phyloP scores from a whole-genome alignment of 202 grass and related monocot species.

The Brachypodium distachyon region DNA sequence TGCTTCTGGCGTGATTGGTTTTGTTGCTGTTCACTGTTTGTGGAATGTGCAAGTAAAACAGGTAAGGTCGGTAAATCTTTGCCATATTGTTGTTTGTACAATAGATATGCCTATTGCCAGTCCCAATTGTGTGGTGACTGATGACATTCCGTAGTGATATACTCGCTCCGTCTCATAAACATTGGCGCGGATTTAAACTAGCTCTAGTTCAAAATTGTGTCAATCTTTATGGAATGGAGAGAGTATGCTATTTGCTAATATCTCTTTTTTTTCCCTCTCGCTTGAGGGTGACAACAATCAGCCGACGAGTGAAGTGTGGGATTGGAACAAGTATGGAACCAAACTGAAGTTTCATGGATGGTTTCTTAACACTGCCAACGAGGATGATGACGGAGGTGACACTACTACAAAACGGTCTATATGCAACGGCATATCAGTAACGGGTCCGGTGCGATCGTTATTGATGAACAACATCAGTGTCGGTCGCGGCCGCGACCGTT shows the following conservation, averaged over 20 bases:
- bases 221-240: no score
- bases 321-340: not conserved
- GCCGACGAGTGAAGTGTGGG: not conserved
- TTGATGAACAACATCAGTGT: no score
- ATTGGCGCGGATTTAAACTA: no score
- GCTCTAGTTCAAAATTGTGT: no score
- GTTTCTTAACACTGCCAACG: no score
- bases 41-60: constrained; percentile 46
- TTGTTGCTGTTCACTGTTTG: constrained; percentile 51
- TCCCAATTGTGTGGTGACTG: not conserved
- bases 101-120: not conserved
- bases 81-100: constrained; percentile 13
- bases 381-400: no score
- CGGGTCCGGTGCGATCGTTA: no score
- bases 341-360: no score
- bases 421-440: no score
- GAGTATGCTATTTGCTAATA: not conserved
- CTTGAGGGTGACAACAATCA: not conserved
- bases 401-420: no score
- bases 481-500: no score
- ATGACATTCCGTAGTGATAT: not conserved
- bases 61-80: constrained; percentile 5
- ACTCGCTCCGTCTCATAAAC: no score
- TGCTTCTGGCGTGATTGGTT: constrained; percentile 50
- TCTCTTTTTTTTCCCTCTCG: not conserved